phyloP scores from a whole-genome alignment of 169 alveolate species.

The Perkinsus marinus region DNA sequence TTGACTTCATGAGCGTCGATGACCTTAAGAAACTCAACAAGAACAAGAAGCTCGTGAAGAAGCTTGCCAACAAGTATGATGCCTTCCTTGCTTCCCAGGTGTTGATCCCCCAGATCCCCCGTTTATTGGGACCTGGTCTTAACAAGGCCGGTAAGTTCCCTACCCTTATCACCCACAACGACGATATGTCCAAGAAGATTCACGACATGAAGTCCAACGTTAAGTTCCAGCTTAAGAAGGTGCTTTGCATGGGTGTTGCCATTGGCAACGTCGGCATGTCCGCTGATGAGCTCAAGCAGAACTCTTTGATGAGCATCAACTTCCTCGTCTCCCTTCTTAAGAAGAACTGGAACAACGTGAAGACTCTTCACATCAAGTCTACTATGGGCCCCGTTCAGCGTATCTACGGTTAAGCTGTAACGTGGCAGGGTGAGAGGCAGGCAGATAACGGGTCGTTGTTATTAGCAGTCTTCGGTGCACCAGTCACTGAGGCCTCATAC shows the following conservation, averaged over 20 bases:
- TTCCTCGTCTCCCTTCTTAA: conserved; percentile 93
- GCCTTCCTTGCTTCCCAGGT: conserved; percentile 97
- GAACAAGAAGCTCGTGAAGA: conserved; percentile 95
- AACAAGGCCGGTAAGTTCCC: conserved; percentile 99
- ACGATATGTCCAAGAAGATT: conserved; percentile 85
- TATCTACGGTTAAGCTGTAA: conserved; percentile 74
- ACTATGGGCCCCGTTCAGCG: conserved; percentile 96
- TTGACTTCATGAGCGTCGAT: conserved; percentile 92
- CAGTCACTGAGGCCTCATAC: background rate
- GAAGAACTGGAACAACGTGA: conserved; percentile 98
- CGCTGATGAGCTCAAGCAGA: conserved; percentile 93
- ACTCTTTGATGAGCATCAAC: conserved; percentile 89
- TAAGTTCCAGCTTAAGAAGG: conserved; percentile 68
- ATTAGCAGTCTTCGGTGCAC: background rate
- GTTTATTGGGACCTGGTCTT: conserved; percentile 95
- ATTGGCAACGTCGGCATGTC: conserved; percentile 93
- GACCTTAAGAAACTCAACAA: conserved; percentile 95
- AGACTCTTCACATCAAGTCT: conserved; percentile 89
- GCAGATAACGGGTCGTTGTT: background rate
- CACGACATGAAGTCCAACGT: conserved; percentile 83
- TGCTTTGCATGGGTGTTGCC: conserved; percentile 96
- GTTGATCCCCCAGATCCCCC: conserved; percentile 94
- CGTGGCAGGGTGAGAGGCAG: too few species aligned
- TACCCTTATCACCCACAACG: conserved; percentile 88
- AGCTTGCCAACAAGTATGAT: conserved; percentile 81